Evolutionary conservation across 768 basidiomycete genomes (phyloP), one percentile per base, ranked within the genome.

Genomic region (Leccinum boreale): DNA sequence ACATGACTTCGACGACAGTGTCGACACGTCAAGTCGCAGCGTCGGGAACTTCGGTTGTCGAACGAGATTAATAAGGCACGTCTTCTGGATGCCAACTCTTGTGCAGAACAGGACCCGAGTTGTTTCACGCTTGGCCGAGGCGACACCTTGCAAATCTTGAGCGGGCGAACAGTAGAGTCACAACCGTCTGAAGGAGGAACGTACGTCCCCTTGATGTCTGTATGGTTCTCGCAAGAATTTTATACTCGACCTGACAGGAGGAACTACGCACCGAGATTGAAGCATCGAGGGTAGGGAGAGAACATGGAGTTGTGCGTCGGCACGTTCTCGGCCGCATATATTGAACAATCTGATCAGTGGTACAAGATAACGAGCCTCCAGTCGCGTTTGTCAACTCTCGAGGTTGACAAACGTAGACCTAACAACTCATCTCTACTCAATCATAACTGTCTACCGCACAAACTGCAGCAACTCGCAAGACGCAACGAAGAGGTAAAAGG

Each of bases 211-310:
- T 9, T 19, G 1, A 17, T 33, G 24, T 10, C 24, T 42, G 8
- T 45, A 29, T 26, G n/a, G 11, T 4, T 42, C 26, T 28, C 26
- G 24, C 19, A 24, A 28, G 17, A 7, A 21, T 8, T 28, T 33
- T 21, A 23, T 48, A 26, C 11, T 21, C n/a, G 7, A 45, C 7
- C 2, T 44, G 15, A 58, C 67, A 94, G 92, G 97, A 98, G 77
- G 81, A 92, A n/a, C 79, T 99, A n/a, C 85, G 96, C 11, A 93
- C 94, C 21, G 95, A 98, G 72, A 96, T 98, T 48, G 97, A 98
- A 71, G 81, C 87, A 0, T 85, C 94, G 50, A 86, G 91, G 53
- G 88, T 85, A 52, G 94, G 91, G 12, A 83, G 78, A 53, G 87
- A 77, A 81, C 29, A 85, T 85, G 8, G 86, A 86, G 51, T 74